A percentile compares a stretch with the other conserved stretches of the same genome.
Conservation (phyloP, 2,329 filamentous ascomycete genomes). For the Colletotrichum graminicola region DNA sequence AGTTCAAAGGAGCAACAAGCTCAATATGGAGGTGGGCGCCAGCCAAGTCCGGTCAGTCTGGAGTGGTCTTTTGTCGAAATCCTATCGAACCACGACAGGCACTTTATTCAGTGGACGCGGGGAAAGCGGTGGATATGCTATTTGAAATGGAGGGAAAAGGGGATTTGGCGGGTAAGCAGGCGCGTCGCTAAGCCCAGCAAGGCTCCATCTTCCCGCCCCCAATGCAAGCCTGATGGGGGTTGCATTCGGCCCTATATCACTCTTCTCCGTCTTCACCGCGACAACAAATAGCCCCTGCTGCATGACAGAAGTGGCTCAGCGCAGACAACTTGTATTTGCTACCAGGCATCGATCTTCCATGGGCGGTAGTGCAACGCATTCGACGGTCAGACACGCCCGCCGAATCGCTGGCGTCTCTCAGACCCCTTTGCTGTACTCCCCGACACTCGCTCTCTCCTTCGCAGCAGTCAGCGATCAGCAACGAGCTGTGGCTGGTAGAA, state of each 20-base stretch:
- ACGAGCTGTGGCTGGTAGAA: conserved; percentile 6
- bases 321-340: conserved; percentile 29
- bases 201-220: conserved; percentile 35
- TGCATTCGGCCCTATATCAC: conserved; percentile 29
- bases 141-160: conserved; percentile 34
- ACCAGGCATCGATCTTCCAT: conserved; percentile 10
- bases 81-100: conserved; percentile 9
- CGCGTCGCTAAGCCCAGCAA: conserved; percentile 39
- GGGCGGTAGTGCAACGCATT: not conserved
- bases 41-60: not conserved
- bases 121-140: conserved; percentile 30
- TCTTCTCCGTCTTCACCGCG: conserved; percentile 23
- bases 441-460: not conserved
- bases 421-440: not conserved
- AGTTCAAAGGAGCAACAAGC: not conserved
- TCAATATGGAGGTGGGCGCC: not conserved
- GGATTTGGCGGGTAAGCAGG: conserved; percentile 22
- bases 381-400: conserved; percentile 30
- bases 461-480: conserved; percentile 21
- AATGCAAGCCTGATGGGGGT: conserved; percentile 18
- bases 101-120: conserved; percentile 23
- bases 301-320: conserved; percentile 22
- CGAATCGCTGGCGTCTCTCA: conserved; percentile 21
- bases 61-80: conserved; percentile 5
- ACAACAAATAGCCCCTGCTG: conserved; percentile 26